Evolutionary conservation across 139 green algal genomes (phyloP).

Genomic region (Haematococcus lacustris): DNA sequence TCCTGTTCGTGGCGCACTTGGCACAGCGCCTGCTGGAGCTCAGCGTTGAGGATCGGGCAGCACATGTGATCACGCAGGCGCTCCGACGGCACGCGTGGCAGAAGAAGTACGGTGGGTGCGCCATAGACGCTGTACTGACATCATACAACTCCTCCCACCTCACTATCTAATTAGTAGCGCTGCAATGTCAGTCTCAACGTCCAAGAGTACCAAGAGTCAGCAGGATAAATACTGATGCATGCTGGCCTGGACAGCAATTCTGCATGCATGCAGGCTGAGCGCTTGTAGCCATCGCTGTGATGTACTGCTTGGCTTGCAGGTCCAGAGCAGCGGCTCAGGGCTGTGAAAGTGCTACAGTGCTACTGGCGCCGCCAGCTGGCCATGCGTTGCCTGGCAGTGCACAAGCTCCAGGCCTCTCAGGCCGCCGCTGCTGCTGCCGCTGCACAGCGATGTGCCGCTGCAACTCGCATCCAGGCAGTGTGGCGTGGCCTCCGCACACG

Average conservation of each 20-base stretch:
- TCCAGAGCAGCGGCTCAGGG: constrained; percentile 8
- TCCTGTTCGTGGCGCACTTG: constrained; percentile 68
- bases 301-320: neutral
- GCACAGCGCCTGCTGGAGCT: constrained; percentile 65
- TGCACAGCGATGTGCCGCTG: too few species aligned
- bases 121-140: neutral
- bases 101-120: constrained; percentile 21
- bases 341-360: constrained; percentile 40
- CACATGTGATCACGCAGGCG: constrained; percentile 45
- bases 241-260: neutral
- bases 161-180: neutral
- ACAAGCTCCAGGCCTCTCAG: neutral
- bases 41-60: constrained; percentile 62
- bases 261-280: neutral
- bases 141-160: neutral
- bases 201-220: neutral
- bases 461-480: too few species aligned
- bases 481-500: too few species aligned
- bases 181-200: neutral
- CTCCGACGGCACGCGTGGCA: constrained; percentile 45
- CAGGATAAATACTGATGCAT: too few species aligned
- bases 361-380: constrained; percentile 16
- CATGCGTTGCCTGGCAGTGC: constrained; percentile 1
- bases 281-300: neutral
- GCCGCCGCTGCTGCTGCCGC: too few species aligned